Percentiles rank a stretch among this genome's conserved stretches.
Evolutionary conservation across 805 yeast species (phyloP).

Genomic region (Schwanniomyces yamadae): DNA sequence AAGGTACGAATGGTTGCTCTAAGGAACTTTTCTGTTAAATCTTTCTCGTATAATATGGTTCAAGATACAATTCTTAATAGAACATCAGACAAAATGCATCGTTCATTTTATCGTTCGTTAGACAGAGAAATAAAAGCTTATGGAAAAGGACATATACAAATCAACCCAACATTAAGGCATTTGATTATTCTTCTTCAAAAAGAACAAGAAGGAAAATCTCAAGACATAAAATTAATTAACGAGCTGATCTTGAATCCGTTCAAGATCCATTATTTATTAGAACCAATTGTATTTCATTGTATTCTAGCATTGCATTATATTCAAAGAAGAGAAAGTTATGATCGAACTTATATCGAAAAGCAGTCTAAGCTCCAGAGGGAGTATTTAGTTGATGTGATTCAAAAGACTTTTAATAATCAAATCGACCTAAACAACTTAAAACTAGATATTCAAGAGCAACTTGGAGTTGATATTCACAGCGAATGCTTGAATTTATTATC

Average conservation of each 20-base stretch:
- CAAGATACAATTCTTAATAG: slow-evolving; percentile 6
- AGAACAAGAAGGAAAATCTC: slow-evolving; percentile 7
- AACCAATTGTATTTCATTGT: slow-evolving; percentile 15
- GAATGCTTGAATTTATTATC: background rate
- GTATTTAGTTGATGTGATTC: slow-evolving; percentile 3
- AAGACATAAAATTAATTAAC: slow-evolving; percentile 1
- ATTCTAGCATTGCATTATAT: slow-evolving; percentile 9
- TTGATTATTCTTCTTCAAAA: slow-evolving; percentile 9
- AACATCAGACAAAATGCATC: slow-evolving; percentile 18
- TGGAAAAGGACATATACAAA: slow-evolving; percentile 5
- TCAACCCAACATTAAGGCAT: slow-evolving; percentile 11
- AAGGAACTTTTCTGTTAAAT: background rate
- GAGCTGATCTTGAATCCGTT: slow-evolving; percentile 3
- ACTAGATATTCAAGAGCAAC: background rate
- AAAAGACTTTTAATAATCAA: background rate
- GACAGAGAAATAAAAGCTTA: slow-evolving; percentile 12
- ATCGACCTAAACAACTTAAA: background rate
- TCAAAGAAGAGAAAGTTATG: background rate
- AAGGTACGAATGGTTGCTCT: background rate
- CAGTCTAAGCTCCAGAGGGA: slow-evolving; percentile 5
- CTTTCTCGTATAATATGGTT: background rate
- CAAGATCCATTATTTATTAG: slow-evolving; percentile 10
- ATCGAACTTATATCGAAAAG: slow-evolving; percentile 1
- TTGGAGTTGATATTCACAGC: background rate
- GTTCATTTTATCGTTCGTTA: slow-evolving; percentile 13